Conservation (phyloP, 2,329 filamentous ascomycete genomes). For the Paecilomyces niveus region DNA sequence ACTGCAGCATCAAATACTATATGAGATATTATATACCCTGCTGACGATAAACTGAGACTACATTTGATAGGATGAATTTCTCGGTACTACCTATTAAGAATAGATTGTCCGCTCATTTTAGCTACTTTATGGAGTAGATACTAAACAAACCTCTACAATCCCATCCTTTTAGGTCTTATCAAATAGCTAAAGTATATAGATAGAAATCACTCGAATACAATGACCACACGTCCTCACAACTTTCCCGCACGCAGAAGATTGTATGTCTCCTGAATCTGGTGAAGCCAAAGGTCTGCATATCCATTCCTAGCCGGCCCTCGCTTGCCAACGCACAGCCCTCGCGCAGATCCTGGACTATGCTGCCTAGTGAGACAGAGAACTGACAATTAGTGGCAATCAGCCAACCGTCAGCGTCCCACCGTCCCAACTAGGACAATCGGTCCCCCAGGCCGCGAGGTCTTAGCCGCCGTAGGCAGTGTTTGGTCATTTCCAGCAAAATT, state of each 20-base stretch:
- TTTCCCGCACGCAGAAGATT: conserved; percentile 6
- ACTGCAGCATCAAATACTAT: no score
- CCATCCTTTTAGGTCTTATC: no score
- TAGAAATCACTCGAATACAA: not conserved
- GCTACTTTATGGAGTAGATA: no score
- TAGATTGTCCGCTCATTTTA: no score
- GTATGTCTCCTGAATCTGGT: conserved; percentile 9
- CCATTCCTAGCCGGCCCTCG: conserved; percentile 7
- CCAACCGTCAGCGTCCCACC: conserved; percentile 7
- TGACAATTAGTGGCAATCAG: conserved; percentile 10
- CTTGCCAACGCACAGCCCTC: conserved; percentile 7
- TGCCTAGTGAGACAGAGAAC: conserved; percentile 8
- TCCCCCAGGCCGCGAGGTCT: conserved; percentile 4
- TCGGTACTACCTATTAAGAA: no score
- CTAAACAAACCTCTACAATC: no score
- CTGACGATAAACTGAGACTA: no score
- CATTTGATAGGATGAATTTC: no score
- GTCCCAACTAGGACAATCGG: no score
- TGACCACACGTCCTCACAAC: conserved; percentile 6
- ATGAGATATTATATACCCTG: no score
- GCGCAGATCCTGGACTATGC: conserved; percentile 7
- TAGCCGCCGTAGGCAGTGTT: conserved; percentile 3
- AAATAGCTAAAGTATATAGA: no score
- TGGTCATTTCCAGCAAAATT: conserved; percentile 8
- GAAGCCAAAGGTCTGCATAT: conserved; percentile 9